Percentiles rank a stretch among this genome's conserved stretches.
Conservation (phyloP, 2,329 filamentous ascomycete genomes). For the Hansfordia pulvinata region DNA sequence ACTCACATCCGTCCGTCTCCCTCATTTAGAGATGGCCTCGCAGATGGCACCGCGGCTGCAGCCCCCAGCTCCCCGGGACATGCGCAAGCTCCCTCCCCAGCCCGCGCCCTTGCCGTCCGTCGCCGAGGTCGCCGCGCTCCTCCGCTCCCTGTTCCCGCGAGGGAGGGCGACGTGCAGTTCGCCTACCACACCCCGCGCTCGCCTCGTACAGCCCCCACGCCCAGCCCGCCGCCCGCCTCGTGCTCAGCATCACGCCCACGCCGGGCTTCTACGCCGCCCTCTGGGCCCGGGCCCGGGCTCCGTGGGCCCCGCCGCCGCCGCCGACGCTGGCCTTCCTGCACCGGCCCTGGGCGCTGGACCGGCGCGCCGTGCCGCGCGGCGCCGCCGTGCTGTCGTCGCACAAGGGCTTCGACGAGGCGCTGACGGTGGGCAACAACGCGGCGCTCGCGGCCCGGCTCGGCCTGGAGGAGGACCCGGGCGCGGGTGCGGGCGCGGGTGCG, state of each 20-base stretch:
- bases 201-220: not conserved
- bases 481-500: too few relatives aligned
- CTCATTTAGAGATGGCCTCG: too few relatives aligned
- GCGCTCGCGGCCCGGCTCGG: conserved; percentile 4
- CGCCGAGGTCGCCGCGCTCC: not conserved
- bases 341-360: conserved; percentile 7
- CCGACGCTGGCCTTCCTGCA: conserved; percentile 6
- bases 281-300: conserved; percentile 1
- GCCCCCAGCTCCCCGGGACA: too few relatives aligned
- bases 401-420: conserved; percentile 8
- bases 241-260: conserved; percentile 8
- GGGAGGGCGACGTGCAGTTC: conserved; percentile 4
- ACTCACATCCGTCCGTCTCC: too few relatives aligned
- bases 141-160: conserved; percentile 2
- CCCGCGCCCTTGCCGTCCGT: not conserved
- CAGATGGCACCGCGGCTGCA: too few relatives aligned
- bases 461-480: conserved; percentile 2
- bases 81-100: not conserved
- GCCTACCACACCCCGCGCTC: conserved; percentile 5
- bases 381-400: conserved; percentile 6
- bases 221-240: conserved; percentile 1
- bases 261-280: conserved; percentile 6
- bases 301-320: not conserved
- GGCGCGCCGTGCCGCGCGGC: conserved; percentile 4
- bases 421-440: conserved; percentile 7